A percentile compares a stretch with the other conserved stretches of the same genome.
phyloP scores from a whole-genome alignment of 352 stramenopile species.

The Phytopythium boreale region DNA sequence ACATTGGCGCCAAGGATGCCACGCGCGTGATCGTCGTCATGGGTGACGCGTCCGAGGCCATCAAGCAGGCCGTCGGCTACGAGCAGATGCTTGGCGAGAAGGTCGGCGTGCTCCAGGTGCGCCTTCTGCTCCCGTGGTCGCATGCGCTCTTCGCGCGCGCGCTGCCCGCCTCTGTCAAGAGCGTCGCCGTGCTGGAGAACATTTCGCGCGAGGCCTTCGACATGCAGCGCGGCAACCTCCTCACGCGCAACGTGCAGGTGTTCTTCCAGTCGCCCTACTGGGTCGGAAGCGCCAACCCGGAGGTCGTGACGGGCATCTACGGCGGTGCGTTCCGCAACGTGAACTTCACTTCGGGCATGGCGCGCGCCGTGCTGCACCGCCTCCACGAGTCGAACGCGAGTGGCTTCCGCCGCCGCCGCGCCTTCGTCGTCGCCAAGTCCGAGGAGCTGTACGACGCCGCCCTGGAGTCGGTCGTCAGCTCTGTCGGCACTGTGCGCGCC shows the following conservation, averaged over 20 bases:
- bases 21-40: conserved; percentile 73
- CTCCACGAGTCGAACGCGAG: conserved; percentile 21
- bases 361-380: conserved; percentile 61
- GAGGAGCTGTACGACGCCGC: conserved; percentile 57
- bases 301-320: conserved; percentile 67
- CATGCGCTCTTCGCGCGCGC: conserved; percentile 62
- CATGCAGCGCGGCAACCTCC: conserved; percentile 51
- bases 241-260: conserved; percentile 71
- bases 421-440: conserved; percentile 84
- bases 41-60: conserved; percentile 47
- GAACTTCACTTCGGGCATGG: conserved; percentile 68
- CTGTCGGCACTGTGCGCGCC: conserved; percentile 13
- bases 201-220: conserved; percentile 53
- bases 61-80: conserved; percentile 65
- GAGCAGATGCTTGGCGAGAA: conserved; percentile 72
- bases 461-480: conserved; percentile 31
- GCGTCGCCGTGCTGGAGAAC: conserved; percentile 76
- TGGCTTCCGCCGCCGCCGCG: conserved; percentile 30
- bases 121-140: conserved; percentile 70
- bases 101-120: conserved; percentile 76
- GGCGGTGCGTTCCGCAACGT: conserved; percentile 62
- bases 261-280: conserved; percentile 67
- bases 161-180: conserved; percentile 46
- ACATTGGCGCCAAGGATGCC: conserved; percentile 58
- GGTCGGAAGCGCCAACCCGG: conserved; percentile 14